Base-by-base conservation (phyloP, 768 basidiomycete species). In the Paxillus rubicundulus region DNA sequence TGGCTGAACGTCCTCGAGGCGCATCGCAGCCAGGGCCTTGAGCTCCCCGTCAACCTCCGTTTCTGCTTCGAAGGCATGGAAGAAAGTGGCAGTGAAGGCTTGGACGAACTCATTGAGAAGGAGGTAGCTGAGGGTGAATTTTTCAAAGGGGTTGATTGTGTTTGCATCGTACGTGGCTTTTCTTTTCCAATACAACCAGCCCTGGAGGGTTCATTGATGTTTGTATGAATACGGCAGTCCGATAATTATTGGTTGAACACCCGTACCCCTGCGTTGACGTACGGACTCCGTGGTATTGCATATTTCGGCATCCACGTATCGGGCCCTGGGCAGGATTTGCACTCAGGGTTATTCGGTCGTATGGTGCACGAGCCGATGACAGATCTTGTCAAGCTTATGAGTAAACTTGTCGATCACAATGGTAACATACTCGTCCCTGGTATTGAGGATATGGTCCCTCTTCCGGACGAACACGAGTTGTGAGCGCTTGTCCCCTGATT, bases 51-150 rank as follows among this genome's bases (percentile, higher is more conserved):
- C 24, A 97, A 98, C 67, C 71, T 98, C 50, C 82, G 84, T 57
- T 85, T 90, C 75, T 92, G 89, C 76, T 94, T 98, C 61, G 96
- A 98, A 68, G 95, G 90, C 4, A 98, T 97, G 95, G 96, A 98
- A 69, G 96, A 98, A 74, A 87, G 80, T 55, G 95, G 94, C 5
- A 90, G 87, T 38, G 89, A 91, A 60, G 93, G 94, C 2, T 78
- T 98, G 12, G 94, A 97, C 61, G 89, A 90, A 32, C 81, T 96
- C 40, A 91, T 98, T 55, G 70, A 77, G 54, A 75, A 76, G 44
- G 94, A 97, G 75, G 82, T 83, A 10, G 74, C 80, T 38, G 77
- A 80, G 42, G 86, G 86, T 34, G 72, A 74, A 20, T 97, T 85
- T 80, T 95, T 97, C 70, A 79, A 86, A 36, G 90, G 87, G 6